A percentile compares a stretch with the other conserved stretches of the same genome.
These are phyloP conservation scores for Apostasia ramifera DNA, from an alignment of 106 monocot species.

Conservation along the genomic window DNA sequence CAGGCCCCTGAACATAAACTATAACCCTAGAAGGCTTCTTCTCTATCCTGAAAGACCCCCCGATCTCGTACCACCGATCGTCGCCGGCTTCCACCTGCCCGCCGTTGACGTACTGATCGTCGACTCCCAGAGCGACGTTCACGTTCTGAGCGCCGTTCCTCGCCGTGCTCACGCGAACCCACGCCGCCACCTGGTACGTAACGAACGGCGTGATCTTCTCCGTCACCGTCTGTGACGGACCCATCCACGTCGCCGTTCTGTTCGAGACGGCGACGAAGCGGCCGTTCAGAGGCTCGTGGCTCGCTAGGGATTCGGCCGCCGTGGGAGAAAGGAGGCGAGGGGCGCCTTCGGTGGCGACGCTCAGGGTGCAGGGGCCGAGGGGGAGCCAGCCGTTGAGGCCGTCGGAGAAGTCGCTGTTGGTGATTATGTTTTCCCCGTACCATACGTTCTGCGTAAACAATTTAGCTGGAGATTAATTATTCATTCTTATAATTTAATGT, in stretches of 20 bases:
- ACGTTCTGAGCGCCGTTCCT: slow-evolving; percentile 50
- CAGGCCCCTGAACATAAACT: slow-evolving; percentile 73
- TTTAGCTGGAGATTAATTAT: not conserved
- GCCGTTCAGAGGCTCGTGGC: slow-evolving; percentile 33
- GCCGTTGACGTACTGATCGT: slow-evolving; percentile 72
- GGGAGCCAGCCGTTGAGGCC: slow-evolving; percentile 66
- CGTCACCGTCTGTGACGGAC: slow-evolving; percentile 75
- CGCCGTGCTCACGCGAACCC: slow-evolving; percentile 64
- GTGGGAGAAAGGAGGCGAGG: slow-evolving; percentile 41
- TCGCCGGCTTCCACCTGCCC: slow-evolving; percentile 59
- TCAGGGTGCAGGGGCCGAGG: slow-evolving; percentile 66
- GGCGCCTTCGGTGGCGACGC: slow-evolving; percentile 31
- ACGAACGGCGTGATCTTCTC: slow-evolving; percentile 46
- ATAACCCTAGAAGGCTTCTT: slow-evolving; percentile 48
- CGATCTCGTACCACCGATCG: slow-evolving; percentile 82
- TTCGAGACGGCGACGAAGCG: slow-evolving; percentile 41
- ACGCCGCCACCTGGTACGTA: slow-evolving; percentile 75
- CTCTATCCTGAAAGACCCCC: slow-evolving; percentile 80
- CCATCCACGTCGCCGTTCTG: slow-evolving; percentile 86
- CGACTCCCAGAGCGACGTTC: slow-evolving; percentile 72
- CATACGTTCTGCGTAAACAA: slow-evolving; percentile 36
- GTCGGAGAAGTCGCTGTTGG: slow-evolving; percentile 55
- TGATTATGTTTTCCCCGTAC: slow-evolving; percentile 72
- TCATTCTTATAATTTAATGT: not conserved
- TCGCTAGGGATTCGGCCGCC: slow-evolving; percentile 28